Evolutionary conservation across 176 grass and related monocot species (phyloP).

Genomic region (Zoysia japonica): DNA sequence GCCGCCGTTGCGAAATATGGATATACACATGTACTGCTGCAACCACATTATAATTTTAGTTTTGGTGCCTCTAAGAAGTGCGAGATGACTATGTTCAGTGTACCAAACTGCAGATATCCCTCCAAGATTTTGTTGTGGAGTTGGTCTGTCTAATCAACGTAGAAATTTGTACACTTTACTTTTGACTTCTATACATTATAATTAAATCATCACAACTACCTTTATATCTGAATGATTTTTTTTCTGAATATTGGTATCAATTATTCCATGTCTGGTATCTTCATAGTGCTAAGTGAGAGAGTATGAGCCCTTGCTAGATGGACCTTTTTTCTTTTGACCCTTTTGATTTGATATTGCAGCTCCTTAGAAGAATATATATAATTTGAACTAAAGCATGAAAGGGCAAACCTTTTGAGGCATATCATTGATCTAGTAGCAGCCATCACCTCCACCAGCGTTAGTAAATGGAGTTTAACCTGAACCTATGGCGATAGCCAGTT

Average conservation of each 20-base stretch:
- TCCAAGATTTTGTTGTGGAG: constrained; percentile 29
- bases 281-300: constrained; percentile 9
- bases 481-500: constrained; percentile 21
- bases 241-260: neutral
- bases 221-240: neutral
- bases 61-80: neutral
- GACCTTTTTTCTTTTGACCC: neutral
- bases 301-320: neutral
- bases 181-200: constrained; percentile 36
- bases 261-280: constrained; percentile 4
- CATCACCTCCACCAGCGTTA: constrained; percentile 33
- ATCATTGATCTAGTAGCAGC: constrained; percentile 42
- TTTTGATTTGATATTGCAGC: constrained; percentile 6
- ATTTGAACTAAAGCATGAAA: constrained; percentile 20
- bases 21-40: constrained; percentile 22
- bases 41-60: constrained; percentile 12
- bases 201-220: neutral
- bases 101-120: constrained; percentile 2
- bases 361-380: constrained; percentile 24
- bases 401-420: constrained; percentile 20
- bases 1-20: neutral
- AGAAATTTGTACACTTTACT: constrained; percentile 15
- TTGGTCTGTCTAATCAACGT: constrained; percentile 30
- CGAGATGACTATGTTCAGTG: neutral
- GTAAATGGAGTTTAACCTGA: constrained; percentile 42